phyloP scores from a whole-genome alignment of 768 basidiomycete genomes.

The Bullera alba region DNA sequence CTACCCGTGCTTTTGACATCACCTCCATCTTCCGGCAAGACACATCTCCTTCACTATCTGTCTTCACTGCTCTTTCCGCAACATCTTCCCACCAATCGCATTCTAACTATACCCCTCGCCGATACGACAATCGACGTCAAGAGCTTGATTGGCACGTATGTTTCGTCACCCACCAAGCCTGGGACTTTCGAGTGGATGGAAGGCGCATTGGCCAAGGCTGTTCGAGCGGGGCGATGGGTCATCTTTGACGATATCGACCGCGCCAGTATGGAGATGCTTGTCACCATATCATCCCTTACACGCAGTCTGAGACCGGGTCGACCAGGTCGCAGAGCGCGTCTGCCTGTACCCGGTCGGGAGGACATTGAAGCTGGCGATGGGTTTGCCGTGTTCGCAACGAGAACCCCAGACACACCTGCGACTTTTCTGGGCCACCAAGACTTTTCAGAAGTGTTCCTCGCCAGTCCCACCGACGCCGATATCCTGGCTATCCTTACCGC shows the following conservation, averaged over 20 bases:
- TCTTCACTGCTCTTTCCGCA: constrained; percentile 59
- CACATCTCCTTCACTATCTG: constrained; percentile 68
- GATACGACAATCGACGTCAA: constrained; percentile 94
- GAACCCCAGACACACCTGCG: constrained; percentile 55
- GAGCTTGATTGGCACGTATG: constrained; percentile 83
- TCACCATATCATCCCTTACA: constrained; percentile 72
- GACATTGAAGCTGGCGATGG: constrained; percentile 65
- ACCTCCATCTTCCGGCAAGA: constrained; percentile 80
- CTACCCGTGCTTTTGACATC: constrained; percentile 78
- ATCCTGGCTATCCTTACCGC: constrained; percentile 62
- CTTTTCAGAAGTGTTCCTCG: constrained; percentile 63
- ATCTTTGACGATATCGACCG: constrained; percentile 88
- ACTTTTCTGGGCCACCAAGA: constrained; percentile 81
- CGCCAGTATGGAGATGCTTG: constrained; percentile 81
- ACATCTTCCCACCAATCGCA: constrained; percentile 53
- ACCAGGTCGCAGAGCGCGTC: constrained; percentile 52
- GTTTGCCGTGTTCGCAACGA: constrained; percentile 84
- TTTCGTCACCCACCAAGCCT: constrained; percentile 72
- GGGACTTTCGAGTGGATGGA: constrained; percentile 96
- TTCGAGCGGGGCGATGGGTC: constrained; percentile 86
- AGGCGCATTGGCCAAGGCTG: constrained; percentile 79
- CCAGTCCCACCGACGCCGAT: constrained; percentile 60
- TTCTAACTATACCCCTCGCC: constrained; percentile 81
- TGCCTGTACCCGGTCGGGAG: constrained; percentile 70
- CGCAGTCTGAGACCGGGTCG: constrained; percentile 65